phyloP scores from a whole-genome alignment of 2,329 filamentous ascomycete genomes.

The Apiospora saccharicola region DNA sequence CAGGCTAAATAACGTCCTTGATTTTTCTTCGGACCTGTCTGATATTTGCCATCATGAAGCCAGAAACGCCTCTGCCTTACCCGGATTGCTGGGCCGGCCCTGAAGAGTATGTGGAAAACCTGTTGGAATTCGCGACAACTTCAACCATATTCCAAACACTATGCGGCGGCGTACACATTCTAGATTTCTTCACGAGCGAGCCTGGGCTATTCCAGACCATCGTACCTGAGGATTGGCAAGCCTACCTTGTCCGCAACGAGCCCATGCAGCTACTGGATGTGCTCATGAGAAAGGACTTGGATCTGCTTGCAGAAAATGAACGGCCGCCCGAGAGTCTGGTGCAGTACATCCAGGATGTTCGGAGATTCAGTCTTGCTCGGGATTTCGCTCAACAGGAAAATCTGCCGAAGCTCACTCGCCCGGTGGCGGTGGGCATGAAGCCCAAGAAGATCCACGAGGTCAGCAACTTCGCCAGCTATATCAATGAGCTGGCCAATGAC shows the following conservation, averaged over 20 bases:
- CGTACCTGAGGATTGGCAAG: slow-evolving; percentile 81
- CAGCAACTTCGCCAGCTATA: slow-evolving; percentile 85
- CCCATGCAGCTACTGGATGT: slow-evolving; percentile 82
- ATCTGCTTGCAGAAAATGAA: slow-evolving; percentile 42
- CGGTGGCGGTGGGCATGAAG: slow-evolving; percentile 90
- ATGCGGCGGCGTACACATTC: slow-evolving; percentile 96
- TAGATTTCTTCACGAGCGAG: slow-evolving; percentile 91
- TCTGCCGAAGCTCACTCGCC: slow-evolving; percentile 68
- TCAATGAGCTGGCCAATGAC: slow-evolving; percentile 66
- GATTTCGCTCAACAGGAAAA: slow-evolving; percentile 60
- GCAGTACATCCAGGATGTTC: slow-evolving; percentile 75
- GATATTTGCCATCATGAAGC: slow-evolving; percentile 51
- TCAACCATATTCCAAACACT: slow-evolving; percentile 83
- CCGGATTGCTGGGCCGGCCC: slow-evolving; percentile 71
- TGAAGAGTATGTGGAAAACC: slow-evolving; percentile 80
- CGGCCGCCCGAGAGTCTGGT: slow-evolving; percentile 65
- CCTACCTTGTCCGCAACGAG: slow-evolving; percentile 75
- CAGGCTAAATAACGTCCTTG: neutral
- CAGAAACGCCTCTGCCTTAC: slow-evolving; percentile 69
- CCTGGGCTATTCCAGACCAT: slow-evolving; percentile 83
- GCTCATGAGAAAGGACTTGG: slow-evolving; percentile 79
- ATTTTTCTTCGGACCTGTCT: neutral
- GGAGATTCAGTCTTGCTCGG: slow-evolving; percentile 72
- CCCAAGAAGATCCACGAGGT: slow-evolving; percentile 97
- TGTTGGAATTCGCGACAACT: slow-evolving; percentile 78